These are phyloP conservation scores for Syncephalastrum racemosum DNA, from an alignment of 371 early-diverging fungal species.

Conservation along the genomic window DNA sequence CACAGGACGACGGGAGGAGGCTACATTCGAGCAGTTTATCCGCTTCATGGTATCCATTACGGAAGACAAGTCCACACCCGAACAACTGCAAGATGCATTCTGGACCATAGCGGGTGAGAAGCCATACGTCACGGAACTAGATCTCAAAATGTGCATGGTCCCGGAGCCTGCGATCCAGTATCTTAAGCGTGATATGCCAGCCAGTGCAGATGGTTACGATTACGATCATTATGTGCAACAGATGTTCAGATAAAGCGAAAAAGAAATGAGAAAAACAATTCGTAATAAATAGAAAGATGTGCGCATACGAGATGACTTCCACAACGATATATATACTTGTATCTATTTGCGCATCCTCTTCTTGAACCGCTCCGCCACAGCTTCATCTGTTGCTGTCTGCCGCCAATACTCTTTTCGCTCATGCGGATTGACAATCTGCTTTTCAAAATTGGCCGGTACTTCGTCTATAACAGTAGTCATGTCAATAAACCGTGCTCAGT, in stretches of 20 bases:
- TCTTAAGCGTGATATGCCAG: conserved; percentile 74
- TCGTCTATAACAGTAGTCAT: conserved; percentile 11
- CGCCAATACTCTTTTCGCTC: conserved; percentile 26
- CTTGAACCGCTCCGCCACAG: conserved; percentile 79
- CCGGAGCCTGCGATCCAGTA: conserved; percentile 70
- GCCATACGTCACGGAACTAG: conserved; percentile 74
- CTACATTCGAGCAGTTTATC: conserved; percentile 88
- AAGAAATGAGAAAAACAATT: conserved; percentile 2
- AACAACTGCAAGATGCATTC: conserved; percentile 87
- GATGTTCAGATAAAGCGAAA: conserved; percentile 54
- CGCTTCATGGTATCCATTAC: conserved; percentile 83
- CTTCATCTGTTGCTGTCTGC: conserved; percentile 77
- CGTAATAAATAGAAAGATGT: too few relatives aligned
- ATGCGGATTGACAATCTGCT: conserved; percentile 32
- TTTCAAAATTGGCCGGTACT: conserved; percentile 36
- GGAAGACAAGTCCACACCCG: conserved; percentile 90
- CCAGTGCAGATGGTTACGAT: conserved; percentile 52
- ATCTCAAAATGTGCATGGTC: conserved; percentile 67
- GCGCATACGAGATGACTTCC: too few relatives aligned
- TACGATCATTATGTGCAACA: conserved; percentile 67
- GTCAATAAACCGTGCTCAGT: conserved; percentile 14
- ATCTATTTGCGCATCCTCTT: conserved; percentile 64
- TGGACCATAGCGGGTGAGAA: conserved; percentile 83
- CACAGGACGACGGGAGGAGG: conserved; percentile 56
- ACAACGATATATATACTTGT: background rate